phyloP scores from a whole-genome alignment of 177 flowering plant genomes.

The Vitis hybrid region DNA sequence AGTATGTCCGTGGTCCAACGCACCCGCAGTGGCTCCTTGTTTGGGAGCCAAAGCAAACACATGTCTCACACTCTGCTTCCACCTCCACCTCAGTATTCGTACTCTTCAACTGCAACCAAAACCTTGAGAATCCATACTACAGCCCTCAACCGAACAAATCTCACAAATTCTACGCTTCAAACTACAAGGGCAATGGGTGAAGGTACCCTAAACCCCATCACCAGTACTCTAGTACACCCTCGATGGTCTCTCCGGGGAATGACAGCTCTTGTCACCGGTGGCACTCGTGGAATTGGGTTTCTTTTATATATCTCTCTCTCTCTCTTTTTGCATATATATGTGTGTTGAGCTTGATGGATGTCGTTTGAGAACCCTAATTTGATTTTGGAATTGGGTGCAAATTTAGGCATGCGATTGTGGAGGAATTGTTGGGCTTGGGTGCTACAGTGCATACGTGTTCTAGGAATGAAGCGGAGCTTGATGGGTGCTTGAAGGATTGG shows the following conservation, averaged over 20 bases:
- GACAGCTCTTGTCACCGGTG: constrained; percentile 71
- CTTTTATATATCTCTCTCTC: not conserved
- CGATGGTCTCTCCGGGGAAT: constrained; percentile 61
- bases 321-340: not conserved
- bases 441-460: constrained; percentile 48
- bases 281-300: constrained; percentile 67
- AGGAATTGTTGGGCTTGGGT: constrained; percentile 41
- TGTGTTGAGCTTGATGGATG: not conserved
- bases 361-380: not conserved
- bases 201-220: not conserved
- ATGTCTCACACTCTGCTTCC: too few relatives aligned
- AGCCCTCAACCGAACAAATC: too few relatives aligned
- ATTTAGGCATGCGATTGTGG: constrained; percentile 47
- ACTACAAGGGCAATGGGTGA: constrained; percentile 4
- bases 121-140: not conserved
- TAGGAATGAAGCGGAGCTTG: constrained; percentile 40
- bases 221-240: not conserved
- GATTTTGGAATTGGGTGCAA: constrained; percentile 1
- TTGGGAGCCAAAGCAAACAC: too few relatives aligned
- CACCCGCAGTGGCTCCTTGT: too few relatives aligned
- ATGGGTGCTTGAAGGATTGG: constrained; percentile 38
- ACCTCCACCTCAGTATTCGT: too few relatives aligned
- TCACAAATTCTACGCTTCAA: not conserved
- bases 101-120: too few relatives aligned
- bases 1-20: too few relatives aligned